Percentiles rank a stretch among this genome's conserved stretches.
Evolutionary conservation across 164 flowering plant genomes (phyloP).

Genomic region (Santalum album): DNA sequence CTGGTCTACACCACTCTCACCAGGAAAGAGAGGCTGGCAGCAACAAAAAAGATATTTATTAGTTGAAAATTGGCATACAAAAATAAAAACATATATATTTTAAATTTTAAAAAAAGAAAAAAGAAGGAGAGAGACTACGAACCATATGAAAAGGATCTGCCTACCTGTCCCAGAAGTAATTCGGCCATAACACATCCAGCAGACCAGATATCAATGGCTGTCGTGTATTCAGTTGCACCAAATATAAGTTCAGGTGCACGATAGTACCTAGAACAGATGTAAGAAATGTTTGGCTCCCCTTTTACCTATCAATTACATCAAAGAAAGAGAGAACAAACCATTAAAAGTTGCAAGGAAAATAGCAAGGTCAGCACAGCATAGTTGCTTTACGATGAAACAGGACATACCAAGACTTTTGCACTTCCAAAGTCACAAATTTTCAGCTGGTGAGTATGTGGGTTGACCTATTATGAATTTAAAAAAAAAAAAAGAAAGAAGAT

Average conservation of each 20-base stretch:
- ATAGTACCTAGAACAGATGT: conserved; percentile 60
- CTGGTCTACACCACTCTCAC: conserved; percentile 63
- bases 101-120: neutral
- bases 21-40: conserved; percentile 56
- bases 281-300: conserved; percentile 59
- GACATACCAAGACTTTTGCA: conserved; percentile 53
- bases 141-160: neutral
- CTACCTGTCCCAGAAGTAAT: conserved; percentile 48
- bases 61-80: no score
- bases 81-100: neutral
- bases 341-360: neutral
- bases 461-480: conserved; percentile 47
- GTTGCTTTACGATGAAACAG: neutral
- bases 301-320: conserved; percentile 26
- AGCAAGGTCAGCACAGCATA: no score
- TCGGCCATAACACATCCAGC: conserved; percentile 71
- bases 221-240: conserved; percentile 60
- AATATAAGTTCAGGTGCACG: conserved; percentile 68
- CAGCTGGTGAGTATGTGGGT: conserved; percentile 58
- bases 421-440: conserved; percentile 65
- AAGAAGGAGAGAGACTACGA: neutral
- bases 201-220: conserved; percentile 73
- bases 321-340: neutral
- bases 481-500: no score
- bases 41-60: conserved; percentile 1